phyloP scores from a whole-genome alignment of 257 asterid species.

The Rhazya stricta region DNA sequence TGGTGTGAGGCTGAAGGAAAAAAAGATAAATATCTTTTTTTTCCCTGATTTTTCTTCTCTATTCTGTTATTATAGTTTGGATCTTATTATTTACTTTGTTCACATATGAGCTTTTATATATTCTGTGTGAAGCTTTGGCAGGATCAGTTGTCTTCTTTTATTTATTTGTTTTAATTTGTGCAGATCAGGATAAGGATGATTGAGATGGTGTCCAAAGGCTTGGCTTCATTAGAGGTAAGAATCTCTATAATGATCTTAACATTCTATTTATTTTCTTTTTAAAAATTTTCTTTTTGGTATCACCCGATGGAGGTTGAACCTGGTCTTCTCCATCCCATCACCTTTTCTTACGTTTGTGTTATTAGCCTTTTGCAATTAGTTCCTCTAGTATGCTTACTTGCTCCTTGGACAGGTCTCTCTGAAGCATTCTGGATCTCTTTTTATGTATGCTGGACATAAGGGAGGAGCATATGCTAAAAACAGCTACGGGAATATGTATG shows the following conservation, averaged over 20 bases:
- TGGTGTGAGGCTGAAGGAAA: background rate
- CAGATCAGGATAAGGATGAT: slow-evolving; percentile 86
- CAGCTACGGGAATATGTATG: slow-evolving; percentile 90
- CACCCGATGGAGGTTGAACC: slow-evolving; percentile 7
- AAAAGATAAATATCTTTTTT: background rate
- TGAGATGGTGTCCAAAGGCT: slow-evolving; percentile 82
- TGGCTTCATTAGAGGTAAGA: slow-evolving; percentile 87
- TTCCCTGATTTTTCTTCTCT: background rate
- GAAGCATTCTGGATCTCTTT: slow-evolving; percentile 98
- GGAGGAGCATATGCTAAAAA: slow-evolving; percentile 99
- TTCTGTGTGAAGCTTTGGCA: slow-evolving; percentile 4
- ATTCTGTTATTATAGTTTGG: background rate
- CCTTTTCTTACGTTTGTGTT: background rate
- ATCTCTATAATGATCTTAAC: slow-evolving; percentile 7
- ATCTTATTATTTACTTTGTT: background rate
- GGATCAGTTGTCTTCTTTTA: no score
- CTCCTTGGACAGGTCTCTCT: slow-evolving; percentile 66
- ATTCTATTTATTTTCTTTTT: background rate
- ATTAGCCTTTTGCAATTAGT: background rate
- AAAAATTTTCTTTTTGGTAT: background rate
- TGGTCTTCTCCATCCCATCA: background rate
- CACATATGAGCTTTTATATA: background rate
- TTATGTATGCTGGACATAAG: slow-evolving; percentile 93
- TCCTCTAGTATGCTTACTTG: slow-evolving; percentile 10
- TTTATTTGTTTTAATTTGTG: slow-evolving; percentile 12